Evolutionary conservation across 305 asterid species (phyloP).

Genomic region (Fraxinus platypoda): DNA sequence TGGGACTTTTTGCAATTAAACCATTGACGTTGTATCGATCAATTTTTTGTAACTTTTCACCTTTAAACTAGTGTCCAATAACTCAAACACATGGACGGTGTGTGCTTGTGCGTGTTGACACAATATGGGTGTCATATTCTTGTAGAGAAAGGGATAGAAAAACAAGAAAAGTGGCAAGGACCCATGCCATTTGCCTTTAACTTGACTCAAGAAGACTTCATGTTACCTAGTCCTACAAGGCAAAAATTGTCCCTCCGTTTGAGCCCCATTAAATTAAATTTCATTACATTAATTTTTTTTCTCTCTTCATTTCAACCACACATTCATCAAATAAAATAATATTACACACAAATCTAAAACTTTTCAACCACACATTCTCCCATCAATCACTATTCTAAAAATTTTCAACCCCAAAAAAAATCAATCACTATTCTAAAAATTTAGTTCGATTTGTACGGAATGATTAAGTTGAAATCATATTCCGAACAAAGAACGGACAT

Average conservation of each 20-base stretch:
- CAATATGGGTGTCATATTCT: constrained; percentile 20
- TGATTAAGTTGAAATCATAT: too few relatives aligned
- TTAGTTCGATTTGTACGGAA: too few relatives aligned
- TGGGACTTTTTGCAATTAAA: not conserved
- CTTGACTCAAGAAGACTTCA: constrained; percentile 46
- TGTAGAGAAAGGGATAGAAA: constrained; percentile 27
- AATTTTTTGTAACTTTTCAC: not conserved
- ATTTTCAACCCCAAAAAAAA: too few relatives aligned
- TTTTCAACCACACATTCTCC: too few relatives aligned
- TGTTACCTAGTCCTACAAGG: constrained; percentile 40
- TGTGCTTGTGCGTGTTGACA: not conserved
- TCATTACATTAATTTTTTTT: too few relatives aligned
- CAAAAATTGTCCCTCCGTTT: too few relatives aligned
- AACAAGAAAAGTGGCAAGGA: not conserved
- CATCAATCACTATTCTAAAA: too few relatives aligned
- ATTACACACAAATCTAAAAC: too few relatives aligned
- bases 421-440: too few relatives aligned
- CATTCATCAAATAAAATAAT: too few relatives aligned
- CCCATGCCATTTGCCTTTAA: constrained; percentile 33
- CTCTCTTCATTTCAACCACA: too few relatives aligned
- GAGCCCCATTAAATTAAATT: too few relatives aligned
- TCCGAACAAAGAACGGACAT: not conserved
- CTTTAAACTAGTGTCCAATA: not conserved
- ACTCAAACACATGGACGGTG: not conserved
- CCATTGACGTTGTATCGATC: not conserved